These are phyloP conservation scores for Withania somnifera DNA, from an alignment of 305 asterid genomes.

Conservation along the genomic window DNA sequence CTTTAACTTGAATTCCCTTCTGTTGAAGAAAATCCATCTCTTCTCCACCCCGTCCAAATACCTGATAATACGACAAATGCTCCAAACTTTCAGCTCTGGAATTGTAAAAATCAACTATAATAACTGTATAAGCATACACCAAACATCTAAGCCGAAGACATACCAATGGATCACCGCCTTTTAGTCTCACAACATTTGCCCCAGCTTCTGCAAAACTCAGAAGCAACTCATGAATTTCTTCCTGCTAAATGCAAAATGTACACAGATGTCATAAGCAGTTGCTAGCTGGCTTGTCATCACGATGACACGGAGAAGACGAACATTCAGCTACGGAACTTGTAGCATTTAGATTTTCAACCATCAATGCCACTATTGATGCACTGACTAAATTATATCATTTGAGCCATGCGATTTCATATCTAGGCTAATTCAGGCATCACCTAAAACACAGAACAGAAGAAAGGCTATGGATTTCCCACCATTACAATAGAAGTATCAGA, in stretches of 20 bases:
- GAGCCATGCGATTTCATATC: not conserved
- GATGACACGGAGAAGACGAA: not conserved
- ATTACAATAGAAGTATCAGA: not conserved
- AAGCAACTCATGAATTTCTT: constrained; percentile 91
- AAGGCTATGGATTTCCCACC: not conserved
- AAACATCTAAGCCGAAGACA: constrained; percentile 5
- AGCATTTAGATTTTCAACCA: not conserved
- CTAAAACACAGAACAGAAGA: not conserved
- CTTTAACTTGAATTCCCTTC: constrained; percentile 78
- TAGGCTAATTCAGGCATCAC: not conserved
- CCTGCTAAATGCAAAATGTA: constrained; percentile 31
- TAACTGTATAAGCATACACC: not conserved
- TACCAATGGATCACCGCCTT: constrained; percentile 97
- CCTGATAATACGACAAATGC: constrained; percentile 29
- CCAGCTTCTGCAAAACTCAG: constrained; percentile 93
- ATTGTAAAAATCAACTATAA: not conserved
- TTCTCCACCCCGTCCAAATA: constrained; percentile 94
- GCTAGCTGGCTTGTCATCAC: not conserved
- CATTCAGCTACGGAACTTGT: not conserved
- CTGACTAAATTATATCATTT: not conserved
- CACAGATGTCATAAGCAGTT: not conserved
- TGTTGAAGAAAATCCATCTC: constrained; percentile 93
- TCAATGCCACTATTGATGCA: not conserved
- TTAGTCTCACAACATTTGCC: constrained; percentile 89
- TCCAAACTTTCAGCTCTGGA: not conserved